Evolutionary conservation across 106 monocot genomes (phyloP).

Genomic region (Chionographis japonica): DNA sequence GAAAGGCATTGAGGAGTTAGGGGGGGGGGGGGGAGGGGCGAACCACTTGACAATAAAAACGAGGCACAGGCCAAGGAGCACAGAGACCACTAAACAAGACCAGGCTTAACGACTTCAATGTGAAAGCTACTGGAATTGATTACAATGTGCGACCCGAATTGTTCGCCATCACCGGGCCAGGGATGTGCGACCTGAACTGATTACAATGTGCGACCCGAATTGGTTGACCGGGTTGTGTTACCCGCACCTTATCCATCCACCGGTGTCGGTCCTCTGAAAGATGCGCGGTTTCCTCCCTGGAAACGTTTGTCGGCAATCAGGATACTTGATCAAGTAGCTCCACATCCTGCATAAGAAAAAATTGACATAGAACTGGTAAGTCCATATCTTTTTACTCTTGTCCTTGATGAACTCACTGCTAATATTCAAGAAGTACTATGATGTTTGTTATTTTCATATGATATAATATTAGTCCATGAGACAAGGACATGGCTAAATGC

Average conservation of each 20-base stretch:
- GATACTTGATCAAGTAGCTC: slow-evolving; percentile 45
- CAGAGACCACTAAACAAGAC: too few relatives aligned
- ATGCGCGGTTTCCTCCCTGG: slow-evolving; percentile 27
- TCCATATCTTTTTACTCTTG: neutral
- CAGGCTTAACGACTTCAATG: too few relatives aligned
- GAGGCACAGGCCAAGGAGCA: too few relatives aligned
- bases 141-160: neutral
- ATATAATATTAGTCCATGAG: too few relatives aligned
- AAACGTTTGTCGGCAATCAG: slow-evolving; percentile 57
- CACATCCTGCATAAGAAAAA: slow-evolving; percentile 28
- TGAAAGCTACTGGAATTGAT: too few relatives aligned
- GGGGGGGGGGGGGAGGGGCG: too few relatives aligned
- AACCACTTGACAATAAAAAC: too few relatives aligned
- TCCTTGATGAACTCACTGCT: too few relatives aligned
- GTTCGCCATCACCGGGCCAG: neutral
- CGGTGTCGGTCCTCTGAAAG: slow-evolving; percentile 27
- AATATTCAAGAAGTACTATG: neutral
- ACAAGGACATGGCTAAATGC: too few relatives aligned
- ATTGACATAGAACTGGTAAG: neutral
- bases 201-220: neutral
- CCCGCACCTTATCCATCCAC: slow-evolving; percentile 32
- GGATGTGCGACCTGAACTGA: neutral
- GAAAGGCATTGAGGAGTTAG: too few relatives aligned
- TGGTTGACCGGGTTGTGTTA: slow-evolving; percentile 8
- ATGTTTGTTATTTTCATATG: too few relatives aligned